Evolutionary conservation across 371 early-diverging fungal genomes (phyloP).

Genomic region (Syncephalis plumigaleata): DNA sequence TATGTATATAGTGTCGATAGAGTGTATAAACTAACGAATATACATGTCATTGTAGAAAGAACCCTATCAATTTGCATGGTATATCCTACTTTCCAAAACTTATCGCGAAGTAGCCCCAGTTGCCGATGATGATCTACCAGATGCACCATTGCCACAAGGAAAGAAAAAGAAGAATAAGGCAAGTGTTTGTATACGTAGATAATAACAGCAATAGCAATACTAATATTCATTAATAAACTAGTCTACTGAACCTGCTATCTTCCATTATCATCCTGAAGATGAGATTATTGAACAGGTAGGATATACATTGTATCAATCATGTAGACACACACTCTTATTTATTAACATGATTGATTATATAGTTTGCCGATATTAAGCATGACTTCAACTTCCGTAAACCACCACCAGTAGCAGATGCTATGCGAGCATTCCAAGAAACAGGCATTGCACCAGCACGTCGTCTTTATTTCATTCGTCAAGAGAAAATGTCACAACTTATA

Average conservation of each 20-base stretch:
- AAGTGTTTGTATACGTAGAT: neutral
- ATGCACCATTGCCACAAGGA: neutral
- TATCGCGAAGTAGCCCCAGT: conserved; percentile 61
- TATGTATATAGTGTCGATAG: no score
- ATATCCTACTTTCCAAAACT: conserved; percentile 61
- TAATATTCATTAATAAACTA: neutral
- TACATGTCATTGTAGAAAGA: conserved; percentile 31
- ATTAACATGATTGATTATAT: conserved; percentile 5
- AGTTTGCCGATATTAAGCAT: conserved; percentile 25
- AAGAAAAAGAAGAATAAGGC: conserved; percentile 34
- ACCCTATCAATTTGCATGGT: conserved; percentile 64
- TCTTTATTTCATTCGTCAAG: conserved; percentile 45
- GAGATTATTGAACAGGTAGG: conserved; percentile 55
- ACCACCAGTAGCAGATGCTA: conserved; percentile 45
- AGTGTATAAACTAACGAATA: no score
- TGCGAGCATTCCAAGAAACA: conserved; percentile 65
- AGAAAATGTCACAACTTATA: conserved; percentile 35
- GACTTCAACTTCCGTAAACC: conserved; percentile 50
- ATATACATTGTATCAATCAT: neutral
- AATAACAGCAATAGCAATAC: neutral
- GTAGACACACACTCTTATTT: neutral
- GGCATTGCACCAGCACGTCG: conserved; percentile 66
- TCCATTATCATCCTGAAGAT: conserved; percentile 83
- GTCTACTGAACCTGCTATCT: conserved; percentile 19
- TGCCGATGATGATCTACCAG: conserved; percentile 21